These are phyloP conservation scores for Colletotrichum filicis DNA, from an alignment of 2,329 filamentous ascomycete species.

Conservation along the genomic window DNA sequence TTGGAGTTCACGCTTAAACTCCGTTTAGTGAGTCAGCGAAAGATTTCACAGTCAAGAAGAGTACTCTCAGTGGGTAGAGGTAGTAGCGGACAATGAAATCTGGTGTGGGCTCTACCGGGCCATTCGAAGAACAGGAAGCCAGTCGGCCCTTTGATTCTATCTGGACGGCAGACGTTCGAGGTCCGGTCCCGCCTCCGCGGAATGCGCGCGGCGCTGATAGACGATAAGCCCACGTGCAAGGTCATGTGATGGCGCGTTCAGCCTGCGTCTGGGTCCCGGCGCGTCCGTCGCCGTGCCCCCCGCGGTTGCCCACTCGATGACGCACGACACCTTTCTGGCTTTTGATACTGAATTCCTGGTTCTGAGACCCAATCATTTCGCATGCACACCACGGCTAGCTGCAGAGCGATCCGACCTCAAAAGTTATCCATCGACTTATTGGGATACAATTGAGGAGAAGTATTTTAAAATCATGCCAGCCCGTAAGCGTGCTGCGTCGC, in stretches of 20 bases:
- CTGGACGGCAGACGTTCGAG: background rate
- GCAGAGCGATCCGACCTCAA: background rate
- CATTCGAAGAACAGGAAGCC: background rate
- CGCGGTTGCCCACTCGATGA: slow-evolving; percentile 3
- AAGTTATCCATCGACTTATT: background rate
- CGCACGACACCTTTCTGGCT: background rate
- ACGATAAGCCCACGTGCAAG: background rate
- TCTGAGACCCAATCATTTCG: background rate
- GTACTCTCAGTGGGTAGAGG: too few species aligned
- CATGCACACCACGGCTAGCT: background rate
- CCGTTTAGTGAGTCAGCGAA: too few species aligned
- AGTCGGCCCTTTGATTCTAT: background rate
- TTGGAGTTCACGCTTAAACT: too few species aligned
- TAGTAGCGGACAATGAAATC: background rate
- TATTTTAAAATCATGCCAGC: slow-evolving; percentile 47
- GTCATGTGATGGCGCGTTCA: slow-evolving; percentile 30
- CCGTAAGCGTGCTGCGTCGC: slow-evolving; percentile 49
- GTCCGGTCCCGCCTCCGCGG: too few species aligned
- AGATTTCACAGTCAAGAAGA: too few species aligned
- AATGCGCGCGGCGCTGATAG: background rate
- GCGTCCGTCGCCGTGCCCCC: slow-evolving; percentile 13
- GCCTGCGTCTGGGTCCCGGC: background rate
- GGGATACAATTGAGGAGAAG: background rate
- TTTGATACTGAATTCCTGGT: background rate
- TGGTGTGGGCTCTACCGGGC: background rate